Percentiles rank a stretch among this genome's conserved stretches.
These are phyloP conservation scores for Amanita pallidorosea DNA, from an alignment of 768 basidiomycete species.

Conservation along the genomic window DNA sequence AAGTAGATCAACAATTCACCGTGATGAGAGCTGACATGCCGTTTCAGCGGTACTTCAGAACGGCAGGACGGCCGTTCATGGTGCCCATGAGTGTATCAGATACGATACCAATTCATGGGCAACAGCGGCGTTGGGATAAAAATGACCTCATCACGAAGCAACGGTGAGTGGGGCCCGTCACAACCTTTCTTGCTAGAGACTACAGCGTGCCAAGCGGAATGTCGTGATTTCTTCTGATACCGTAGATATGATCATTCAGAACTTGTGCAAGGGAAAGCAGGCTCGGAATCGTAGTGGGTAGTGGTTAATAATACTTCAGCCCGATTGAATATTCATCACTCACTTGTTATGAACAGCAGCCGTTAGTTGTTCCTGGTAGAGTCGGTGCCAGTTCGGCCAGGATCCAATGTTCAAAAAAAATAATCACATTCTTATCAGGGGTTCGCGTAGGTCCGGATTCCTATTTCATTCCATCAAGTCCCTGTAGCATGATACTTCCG, in stretches of 20 bases:
- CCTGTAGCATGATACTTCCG: not conserved
- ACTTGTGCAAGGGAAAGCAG: too few species aligned
- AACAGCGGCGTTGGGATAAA: not conserved
- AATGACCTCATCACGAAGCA: not conserved
- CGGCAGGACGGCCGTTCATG: not conserved
- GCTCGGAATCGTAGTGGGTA: too few species aligned
- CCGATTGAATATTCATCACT: too few species aligned
- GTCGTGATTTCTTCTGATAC: not conserved
- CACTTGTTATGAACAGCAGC: too few species aligned
- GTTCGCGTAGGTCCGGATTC: not conserved
- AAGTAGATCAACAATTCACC: not conserved
- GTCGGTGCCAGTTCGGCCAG: not conserved
- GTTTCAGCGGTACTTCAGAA: not conserved
- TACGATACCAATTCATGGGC: not conserved
- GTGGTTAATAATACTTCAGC: too few species aligned
- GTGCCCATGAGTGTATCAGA: too few species aligned
- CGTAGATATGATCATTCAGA: too few species aligned
- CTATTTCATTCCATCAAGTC: not conserved
- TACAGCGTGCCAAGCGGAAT: not conserved
- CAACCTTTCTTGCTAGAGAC: not conserved
- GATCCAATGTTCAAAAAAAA: not conserved
- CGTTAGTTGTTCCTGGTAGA: not conserved
- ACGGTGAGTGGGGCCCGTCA: not conserved
- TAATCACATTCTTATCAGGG: not conserved
- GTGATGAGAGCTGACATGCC: not conserved